phyloP scores from a whole-genome alignment of 192 early-diverging fungal species.

The Linnemannia zychae region DNA sequence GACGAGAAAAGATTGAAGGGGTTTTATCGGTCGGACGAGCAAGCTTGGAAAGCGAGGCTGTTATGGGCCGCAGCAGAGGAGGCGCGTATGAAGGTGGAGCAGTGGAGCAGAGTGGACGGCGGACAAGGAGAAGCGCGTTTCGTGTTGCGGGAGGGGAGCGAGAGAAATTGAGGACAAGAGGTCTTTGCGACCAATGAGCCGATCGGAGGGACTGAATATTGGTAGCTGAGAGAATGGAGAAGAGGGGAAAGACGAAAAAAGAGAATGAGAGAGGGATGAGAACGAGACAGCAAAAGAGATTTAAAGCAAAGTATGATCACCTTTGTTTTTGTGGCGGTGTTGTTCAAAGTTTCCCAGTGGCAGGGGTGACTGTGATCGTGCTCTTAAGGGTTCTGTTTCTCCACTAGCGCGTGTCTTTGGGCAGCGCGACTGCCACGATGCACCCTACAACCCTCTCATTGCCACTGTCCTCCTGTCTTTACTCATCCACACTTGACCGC shows the following conservation, averaged over 20 bases:
- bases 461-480: no score
- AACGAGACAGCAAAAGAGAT: not conserved
- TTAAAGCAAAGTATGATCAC: not conserved
- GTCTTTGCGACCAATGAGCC: conserved; percentile 35
- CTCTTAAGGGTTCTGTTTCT: not conserved
- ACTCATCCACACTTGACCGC: not conserved
- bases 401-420: not conserved
- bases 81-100: not conserved
- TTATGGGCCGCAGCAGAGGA: conserved; percentile 7
- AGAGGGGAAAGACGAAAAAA: not conserved
- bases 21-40: not conserved
- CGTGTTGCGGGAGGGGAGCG: not conserved
- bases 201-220: conserved; percentile 42
- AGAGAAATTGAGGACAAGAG: conserved; percentile 9
- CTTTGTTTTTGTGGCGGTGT: not conserved
- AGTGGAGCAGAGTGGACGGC: not conserved
- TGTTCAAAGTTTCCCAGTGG: no score
- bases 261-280: not conserved
- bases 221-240: conserved; percentile 9
- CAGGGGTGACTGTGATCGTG: not conserved
- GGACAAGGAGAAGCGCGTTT: not conserved
- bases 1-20: not conserved
- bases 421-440: conserved; percentile 3
- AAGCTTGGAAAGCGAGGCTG: not conserved
- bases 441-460: no score